Base-by-base conservation (phyloP, 164 flowering plant species). In the Saururus chinensis region DNA sequence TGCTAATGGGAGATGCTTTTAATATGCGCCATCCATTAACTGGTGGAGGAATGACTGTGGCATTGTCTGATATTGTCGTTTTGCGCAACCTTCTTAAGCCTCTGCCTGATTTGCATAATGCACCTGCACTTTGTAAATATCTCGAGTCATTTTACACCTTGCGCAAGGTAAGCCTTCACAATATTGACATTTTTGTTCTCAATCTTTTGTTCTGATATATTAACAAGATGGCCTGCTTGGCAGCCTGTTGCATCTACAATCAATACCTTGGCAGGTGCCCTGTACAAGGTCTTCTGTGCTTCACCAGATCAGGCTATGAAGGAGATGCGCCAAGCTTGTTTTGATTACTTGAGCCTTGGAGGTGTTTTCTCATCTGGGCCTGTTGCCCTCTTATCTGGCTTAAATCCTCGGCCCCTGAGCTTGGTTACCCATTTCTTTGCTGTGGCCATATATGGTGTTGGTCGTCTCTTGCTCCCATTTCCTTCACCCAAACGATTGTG, bases 21-120 rank as follows among this genome's bases (percentile, higher is more conserved):
- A 88, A 88, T 64, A 86, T 88, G 96, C 87, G 92, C 40, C 96
- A 88, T 66, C 96, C 96, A 61, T 76, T 92, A 68, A 92, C 96
- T 45, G 98, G 98, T 9, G 96, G 98, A 53, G 96, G 96, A 66
- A 88, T 88, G 96, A 88, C 96, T 16, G 96, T 88, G 60, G 92
- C 96, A 20, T 74, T 92, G 20, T 83, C 96, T 56, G 98, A 92
- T 73, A 86, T 89, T 61, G 95, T 76, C 55, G 82, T 92, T 22
- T 76, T 92, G 19, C 78, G 83, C 30, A 64, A 89, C 66, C 96
- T 92, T 70, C 91, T 92, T 55, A 79, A 68, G 72, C 96, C 92
- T 63, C 77, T 92, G 67, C 64, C 53, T 11, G 79, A 89, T 73
- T 71, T 89, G 23, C 70, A 76, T 69, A 93, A 92, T 73, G 86